These are phyloP conservation scores for Ophioceras dolichostomum DNA, from an alignment of 2,329 filamentous ascomycete species.

Conservation along the genomic window DNA sequence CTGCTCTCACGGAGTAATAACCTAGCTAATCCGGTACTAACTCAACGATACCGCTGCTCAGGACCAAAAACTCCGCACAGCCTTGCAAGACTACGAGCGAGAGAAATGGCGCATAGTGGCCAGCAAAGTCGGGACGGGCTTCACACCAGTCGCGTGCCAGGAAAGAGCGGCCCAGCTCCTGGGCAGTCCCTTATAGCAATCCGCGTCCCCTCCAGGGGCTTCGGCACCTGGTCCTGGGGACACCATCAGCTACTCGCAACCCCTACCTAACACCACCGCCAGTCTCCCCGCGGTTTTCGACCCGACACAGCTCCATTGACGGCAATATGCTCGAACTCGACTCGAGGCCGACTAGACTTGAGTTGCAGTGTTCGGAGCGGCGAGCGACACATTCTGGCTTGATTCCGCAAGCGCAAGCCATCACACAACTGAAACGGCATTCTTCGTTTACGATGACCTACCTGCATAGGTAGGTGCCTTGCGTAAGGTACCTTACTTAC, in stretches of 20 bases:
- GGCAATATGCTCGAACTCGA: too few relatives aligned
- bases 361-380: too few relatives aligned
- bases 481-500: too few relatives aligned
- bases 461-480: too few relatives aligned
- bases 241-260: slow-evolving; percentile 29
- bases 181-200: slow-evolving; percentile 41
- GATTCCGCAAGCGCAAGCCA: too few relatives aligned
- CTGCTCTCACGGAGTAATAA: too few relatives aligned
- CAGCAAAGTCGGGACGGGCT: slow-evolving; percentile 81
- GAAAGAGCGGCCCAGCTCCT: slow-evolving; percentile 60
- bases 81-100: slow-evolving; percentile 75
- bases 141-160: slow-evolving; percentile 76
- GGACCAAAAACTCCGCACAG: slow-evolving; percentile 66
- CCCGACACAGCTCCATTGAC: slow-evolving; percentile 23
- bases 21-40: neutral
- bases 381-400: too few relatives aligned
- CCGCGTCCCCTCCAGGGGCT: slow-evolving; percentile 36
- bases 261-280: slow-evolving; percentile 6
- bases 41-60: slow-evolving; percentile 19
- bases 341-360: too few relatives aligned
- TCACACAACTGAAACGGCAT: too few relatives aligned
- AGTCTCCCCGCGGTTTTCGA: slow-evolving; percentile 14
- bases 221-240: slow-evolving; percentile 32
- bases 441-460: too few relatives aligned
- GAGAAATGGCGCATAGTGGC: slow-evolving; percentile 90